Percentiles rank a stretch among this genome's conserved stretches.
Conservation (phyloP, 2,329 filamentous ascomycete genomes). For the Lojkania enalia region DNA sequence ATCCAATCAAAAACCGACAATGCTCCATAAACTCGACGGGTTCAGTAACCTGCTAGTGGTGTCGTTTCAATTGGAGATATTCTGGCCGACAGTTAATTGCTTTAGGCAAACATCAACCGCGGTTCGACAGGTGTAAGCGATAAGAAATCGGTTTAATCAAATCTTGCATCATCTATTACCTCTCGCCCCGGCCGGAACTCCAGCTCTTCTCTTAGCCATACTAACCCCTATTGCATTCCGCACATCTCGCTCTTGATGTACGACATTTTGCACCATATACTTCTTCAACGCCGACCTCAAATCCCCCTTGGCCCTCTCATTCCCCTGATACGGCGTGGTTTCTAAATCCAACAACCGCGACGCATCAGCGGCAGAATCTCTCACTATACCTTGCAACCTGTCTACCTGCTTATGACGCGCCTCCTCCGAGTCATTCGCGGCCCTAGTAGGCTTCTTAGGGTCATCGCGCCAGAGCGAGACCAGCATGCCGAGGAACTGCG, state of each 20-base stretch:
- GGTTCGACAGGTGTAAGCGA: too few species aligned
- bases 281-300: conserved; percentile 76
- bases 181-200: conserved; percentile 63
- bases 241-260: conserved; percentile 77
- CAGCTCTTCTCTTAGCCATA: conserved; percentile 63
- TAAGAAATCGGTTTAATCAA: too few species aligned
- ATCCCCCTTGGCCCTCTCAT: conserved; percentile 62
- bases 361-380: conserved; percentile 69
- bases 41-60: too few species aligned
- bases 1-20: too few species aligned
- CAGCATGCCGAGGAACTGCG: conserved; percentile 40
- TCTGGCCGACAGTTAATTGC: too few species aligned
- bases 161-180: conserved; percentile 31
- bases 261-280: conserved; percentile 81
- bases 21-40: too few species aligned
- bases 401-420: conserved; percentile 63
- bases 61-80: too few species aligned
- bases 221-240: conserved; percentile 73
- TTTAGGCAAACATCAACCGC: too few species aligned
- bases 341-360: conserved; percentile 74
- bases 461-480: conserved; percentile 41
- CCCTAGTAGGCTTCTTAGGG: conserved; percentile 21
- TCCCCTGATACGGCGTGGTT: conserved; percentile 77
- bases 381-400: conserved; percentile 64
- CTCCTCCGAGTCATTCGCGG: conserved; percentile 34